Evolutionary conservation across 2,329 filamentous ascomycete genomes (phyloP), one percentile per base, ranked within the genome.

Genomic region (Talaromyces sp.): DNA sequence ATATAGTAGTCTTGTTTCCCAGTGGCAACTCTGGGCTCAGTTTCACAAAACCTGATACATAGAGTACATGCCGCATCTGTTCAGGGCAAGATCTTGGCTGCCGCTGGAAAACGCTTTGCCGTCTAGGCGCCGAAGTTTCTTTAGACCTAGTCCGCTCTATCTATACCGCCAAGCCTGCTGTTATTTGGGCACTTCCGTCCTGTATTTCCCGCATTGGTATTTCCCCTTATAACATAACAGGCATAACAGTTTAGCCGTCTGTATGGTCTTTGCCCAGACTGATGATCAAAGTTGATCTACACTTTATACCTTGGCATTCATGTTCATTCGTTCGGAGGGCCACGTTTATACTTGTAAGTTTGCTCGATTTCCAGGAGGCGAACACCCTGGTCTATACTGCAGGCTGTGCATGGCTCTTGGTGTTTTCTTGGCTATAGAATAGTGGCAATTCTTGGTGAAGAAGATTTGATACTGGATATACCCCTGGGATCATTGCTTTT

Each of bases 91-190:
- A 22, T 48, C 45, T 54, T 54, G 52, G 47, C 52, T 45, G 27
- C 27, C 19, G 30, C 46, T 53, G 51, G 29, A 54, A 49, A 62
- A 55, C 54, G 52, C 47, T 60, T 57, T 53, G 39, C 50, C 54
- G 56, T 40, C 39, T 56, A 64, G 59, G 62, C 64, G 61, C 57
- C 61, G 51, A 49, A 47, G 24, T 62, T 62, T 55, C 40, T 50
- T 54, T 56, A 51, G 41, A 41, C 30, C 17, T 13, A 30, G 17
- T 17, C 33, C 33, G 20, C 39, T 29, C 17, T 41, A 37, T 44
- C 17, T 39, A 16, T 52, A 40, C 43, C 56, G 58, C 49, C 47
- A 49, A 55, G 54, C 52, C 44, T 36, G n/a, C 36, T 17, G 56
- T 58, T 49, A 53, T 57, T 55, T 49, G 16, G 39, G 42, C 27